Percentiles rank a stretch among this genome's conserved stretches.
Conservation (phyloP, 352 stramenopile species). For the Phytophthora sp. region DNA sequence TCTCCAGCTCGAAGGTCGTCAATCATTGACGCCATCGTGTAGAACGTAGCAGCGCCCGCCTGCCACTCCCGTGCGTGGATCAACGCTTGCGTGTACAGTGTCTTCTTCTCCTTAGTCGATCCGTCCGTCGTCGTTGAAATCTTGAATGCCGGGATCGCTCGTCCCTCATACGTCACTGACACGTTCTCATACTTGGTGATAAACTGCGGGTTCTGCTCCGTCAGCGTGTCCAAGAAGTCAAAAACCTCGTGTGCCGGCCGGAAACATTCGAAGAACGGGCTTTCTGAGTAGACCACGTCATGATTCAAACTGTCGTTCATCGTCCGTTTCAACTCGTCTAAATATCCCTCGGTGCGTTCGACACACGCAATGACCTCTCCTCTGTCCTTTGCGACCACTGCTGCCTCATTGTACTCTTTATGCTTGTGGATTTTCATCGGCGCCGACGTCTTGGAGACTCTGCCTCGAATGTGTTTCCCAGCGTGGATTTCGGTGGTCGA, state of each 20-base stretch:
- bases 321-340: slow-evolving; percentile 36
- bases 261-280: slow-evolving; percentile 78
- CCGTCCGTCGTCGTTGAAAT: slow-evolving; percentile 48
- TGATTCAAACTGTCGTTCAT: slow-evolving; percentile 7
- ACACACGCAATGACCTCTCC: slow-evolving; percentile 51
- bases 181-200: slow-evolving; percentile 61
- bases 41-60: slow-evolving; percentile 51
- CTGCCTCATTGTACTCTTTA: slow-evolving; percentile 34
- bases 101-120: slow-evolving; percentile 29
- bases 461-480: slow-evolving; percentile 29
- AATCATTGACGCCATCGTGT: slow-evolving; percentile 49
- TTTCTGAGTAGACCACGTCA: slow-evolving; percentile 45
- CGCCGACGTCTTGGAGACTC: slow-evolving; percentile 21
- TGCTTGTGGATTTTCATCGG: slow-evolving; percentile 43
- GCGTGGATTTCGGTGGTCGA: slow-evolving; percentile 25
- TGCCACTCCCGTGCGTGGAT: slow-evolving; percentile 73
- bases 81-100: slow-evolving; percentile 67
- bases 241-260: slow-evolving; percentile 65
- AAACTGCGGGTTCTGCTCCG: slow-evolving; percentile 48
- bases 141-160: slow-evolving; percentile 65
- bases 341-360: slow-evolving; percentile 55
- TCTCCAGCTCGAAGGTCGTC: slow-evolving; percentile 44
- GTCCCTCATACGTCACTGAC: slow-evolving; percentile 60
- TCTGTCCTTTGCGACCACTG: slow-evolving; percentile 47
- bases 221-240: slow-evolving; percentile 62